Base-by-base conservation (phyloP, 352 stramenopile species). In the Globisporangium canariense region DNA sequence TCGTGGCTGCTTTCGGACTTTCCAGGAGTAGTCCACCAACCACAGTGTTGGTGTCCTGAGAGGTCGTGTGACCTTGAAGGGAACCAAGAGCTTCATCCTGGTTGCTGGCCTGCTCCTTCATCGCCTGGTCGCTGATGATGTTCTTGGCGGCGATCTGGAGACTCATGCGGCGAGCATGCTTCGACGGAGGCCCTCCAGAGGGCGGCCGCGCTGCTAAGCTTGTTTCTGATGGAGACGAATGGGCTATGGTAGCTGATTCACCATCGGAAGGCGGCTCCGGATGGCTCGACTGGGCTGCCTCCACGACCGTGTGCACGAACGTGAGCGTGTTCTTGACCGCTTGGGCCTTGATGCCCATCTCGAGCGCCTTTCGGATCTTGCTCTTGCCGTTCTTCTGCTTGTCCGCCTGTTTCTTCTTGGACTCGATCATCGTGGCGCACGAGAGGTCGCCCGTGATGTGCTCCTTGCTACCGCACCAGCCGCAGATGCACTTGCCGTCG, bases 401-500 rank as follows among this genome's bases (percentile, higher is more conserved):
- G 54, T 80, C 73, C 7, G 76, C 79, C 25, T 87, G 81, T 57
- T 81, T 83, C 54, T 89, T 83, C 59, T 81, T 88, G 18, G 77
- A 86, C 4, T 73, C 70, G 20, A 74, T 52, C 30, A 90, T 70
- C 5, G 64, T 69, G 4, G 72, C 46, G 45, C 83, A 92, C 5
- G 56, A 66, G 8, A 62, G 3, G 54, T 89, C 76, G 41, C 86
- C 86, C 34, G 86, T 93, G 30, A 82, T 90, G 59, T 94, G 86
- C 22, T 91, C 80, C 7, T 65, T 56, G 40, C 79, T 90, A 34
- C 86, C 86, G 50, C 86, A 94, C 86, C 86, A 94, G 10, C 80
- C 80, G 47, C 86, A 94, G 41, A 91, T 76, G 40, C 83, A 91
- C 57, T 88, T 84, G n/a, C 80, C 86, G 45, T 94, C 83, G 64